These are phyloP conservation scores for Allantophomopsis lycopodina DNA, from an alignment of 2,329 filamentous ascomycete genomes.

Conservation along the genomic window DNA sequence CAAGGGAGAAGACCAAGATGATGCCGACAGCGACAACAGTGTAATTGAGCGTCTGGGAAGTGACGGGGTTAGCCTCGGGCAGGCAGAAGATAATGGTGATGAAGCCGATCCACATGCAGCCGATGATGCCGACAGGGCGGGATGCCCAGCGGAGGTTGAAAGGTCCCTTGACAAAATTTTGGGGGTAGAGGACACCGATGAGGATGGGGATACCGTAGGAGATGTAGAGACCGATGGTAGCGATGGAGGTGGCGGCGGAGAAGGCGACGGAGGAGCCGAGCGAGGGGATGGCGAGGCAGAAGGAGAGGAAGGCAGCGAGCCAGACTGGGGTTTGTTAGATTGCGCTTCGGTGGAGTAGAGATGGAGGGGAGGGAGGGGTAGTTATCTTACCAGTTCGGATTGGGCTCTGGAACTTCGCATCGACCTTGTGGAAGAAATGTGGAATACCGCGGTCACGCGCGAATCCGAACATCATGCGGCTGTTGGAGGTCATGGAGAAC, in stretches of 20 bases:
- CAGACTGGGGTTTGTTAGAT: constrained; percentile 22
- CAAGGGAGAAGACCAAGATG: constrained; percentile 30
- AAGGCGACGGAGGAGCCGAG: constrained; percentile 41
- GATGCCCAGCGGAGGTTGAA: constrained; percentile 35
- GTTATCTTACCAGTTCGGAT: constrained; percentile 27
- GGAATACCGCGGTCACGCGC: constrained; percentile 39
- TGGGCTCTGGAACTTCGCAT: constrained; percentile 32
- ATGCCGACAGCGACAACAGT: constrained; percentile 45
- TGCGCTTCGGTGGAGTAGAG: neutral
- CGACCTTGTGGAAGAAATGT: constrained; percentile 38
- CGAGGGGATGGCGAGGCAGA: constrained; percentile 39
- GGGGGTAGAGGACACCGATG: constrained; percentile 35
- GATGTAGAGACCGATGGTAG: constrained; percentile 43
- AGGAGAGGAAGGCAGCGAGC: constrained; percentile 37
- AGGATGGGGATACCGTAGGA: constrained; percentile 43
- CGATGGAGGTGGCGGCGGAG: constrained; percentile 42
- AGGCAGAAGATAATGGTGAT: constrained; percentile 44
- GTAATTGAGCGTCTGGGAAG: constrained; percentile 42
- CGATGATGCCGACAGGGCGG: constrained; percentile 29
- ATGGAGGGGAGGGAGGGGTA: neutral
- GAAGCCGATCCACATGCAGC: constrained; percentile 35
- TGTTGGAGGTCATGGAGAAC: constrained; percentile 41
- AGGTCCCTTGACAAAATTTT: constrained; percentile 37
- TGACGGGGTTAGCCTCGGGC: constrained; percentile 39
- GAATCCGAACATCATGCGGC: constrained; percentile 46